phyloP scores from a whole-genome alignment of 2,329 filamentous ascomycete genomes.

The Sporothrix mexicana region DNA sequence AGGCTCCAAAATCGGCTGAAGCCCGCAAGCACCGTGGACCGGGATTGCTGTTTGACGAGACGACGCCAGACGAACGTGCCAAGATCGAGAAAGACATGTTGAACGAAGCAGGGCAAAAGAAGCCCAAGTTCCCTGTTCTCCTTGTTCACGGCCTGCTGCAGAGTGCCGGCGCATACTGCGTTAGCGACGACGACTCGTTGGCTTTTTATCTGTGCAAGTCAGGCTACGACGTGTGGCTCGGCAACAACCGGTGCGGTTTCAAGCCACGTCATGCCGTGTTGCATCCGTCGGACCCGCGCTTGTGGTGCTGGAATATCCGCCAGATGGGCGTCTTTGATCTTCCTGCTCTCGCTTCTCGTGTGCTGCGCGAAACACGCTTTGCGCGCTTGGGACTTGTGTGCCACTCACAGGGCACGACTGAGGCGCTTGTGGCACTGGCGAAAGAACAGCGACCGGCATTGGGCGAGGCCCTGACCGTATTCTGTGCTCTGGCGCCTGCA shows the following conservation, averaged over 20 bases:
- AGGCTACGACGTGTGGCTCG: slow-evolving; percentile 94
- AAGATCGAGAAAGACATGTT: slow-evolving; percentile 33
- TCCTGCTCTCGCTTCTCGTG: slow-evolving; percentile 77
- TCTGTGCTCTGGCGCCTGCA: slow-evolving; percentile 88
- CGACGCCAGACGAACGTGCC: slow-evolving; percentile 38
- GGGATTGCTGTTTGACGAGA: slow-evolving; percentile 62
- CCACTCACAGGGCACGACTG: slow-evolving; percentile 90
- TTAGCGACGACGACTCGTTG: slow-evolving; percentile 85
- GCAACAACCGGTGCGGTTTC: slow-evolving; percentile 91
- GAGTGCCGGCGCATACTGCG: slow-evolving; percentile 85
- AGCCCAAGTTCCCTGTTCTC: slow-evolving; percentile 77
- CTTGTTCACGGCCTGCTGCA: slow-evolving; percentile 89
- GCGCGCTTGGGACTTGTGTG: slow-evolving; percentile 80
- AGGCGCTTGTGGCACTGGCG: slow-evolving; percentile 84
- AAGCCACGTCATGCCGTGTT: slow-evolving; percentile 76
- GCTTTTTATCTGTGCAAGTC: slow-evolving; percentile 92
- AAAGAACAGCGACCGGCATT: slow-evolving; percentile 89
- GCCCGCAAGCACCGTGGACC: slow-evolving; percentile 63
- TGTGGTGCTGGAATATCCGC: slow-evolving; percentile 97
- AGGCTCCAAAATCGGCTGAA: slow-evolving; percentile 57
- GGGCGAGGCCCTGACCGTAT: slow-evolving; percentile 81
- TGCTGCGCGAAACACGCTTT: slow-evolving; percentile 82
- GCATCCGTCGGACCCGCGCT: slow-evolving; percentile 76
- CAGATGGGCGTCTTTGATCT: slow-evolving; percentile 93
- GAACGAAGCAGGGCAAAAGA: neutral